Evolutionary conservation across 257 asterid species (phyloP), one percentile per base, ranked within the genome.

Genomic region (Solanum sejunctum): DNA sequence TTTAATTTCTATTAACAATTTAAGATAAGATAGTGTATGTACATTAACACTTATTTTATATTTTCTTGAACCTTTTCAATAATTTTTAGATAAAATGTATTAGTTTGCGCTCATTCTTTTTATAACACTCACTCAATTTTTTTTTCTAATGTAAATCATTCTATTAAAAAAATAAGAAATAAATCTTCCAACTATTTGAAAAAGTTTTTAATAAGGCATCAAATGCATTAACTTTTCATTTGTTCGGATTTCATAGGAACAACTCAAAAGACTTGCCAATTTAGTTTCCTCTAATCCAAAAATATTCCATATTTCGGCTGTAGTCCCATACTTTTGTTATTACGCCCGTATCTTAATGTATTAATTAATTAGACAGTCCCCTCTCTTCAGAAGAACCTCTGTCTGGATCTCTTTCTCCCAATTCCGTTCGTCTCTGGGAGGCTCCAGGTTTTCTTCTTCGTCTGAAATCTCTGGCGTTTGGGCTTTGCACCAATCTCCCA

Each of bases 381-480:
- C 83, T 85, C 54, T 83, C 80, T 6, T 73, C 20, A 32, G 84
- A 69, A 71, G 84, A 86, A 84, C 80, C 84, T 63, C 56, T 67
- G 75, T 49, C 87, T 79, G 80, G 86, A 86, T 86, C 89, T 88
- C 85, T 80, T 45, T 58, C 87, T 43, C 18, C 85, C 51, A 85
- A 39, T 57, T 82, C 56, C 86, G 85, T 87, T 88, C 41, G 81
- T 87, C 90, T 86, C 91, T 87, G 23, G 86, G 88, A 86, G 75
- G 36, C 18, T 23, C 41, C 71, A 41, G 12, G 91, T 91, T 84
- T 86, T 88, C 88, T 83, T 86, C 86, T 84, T 87, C 87, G 88
- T 86, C 41, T 70, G 82, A 89, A 95, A 90, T 90, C 95, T 88
- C 91, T 66, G 82, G 86, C 86, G 58, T 28, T 81, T 54, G 83